Percentiles rank a stretch among this genome's conserved stretches.
These are phyloP conservation scores for Quillaja saponaria DNA, from an alignment of 306 rosid species.

Conservation along the genomic window DNA sequence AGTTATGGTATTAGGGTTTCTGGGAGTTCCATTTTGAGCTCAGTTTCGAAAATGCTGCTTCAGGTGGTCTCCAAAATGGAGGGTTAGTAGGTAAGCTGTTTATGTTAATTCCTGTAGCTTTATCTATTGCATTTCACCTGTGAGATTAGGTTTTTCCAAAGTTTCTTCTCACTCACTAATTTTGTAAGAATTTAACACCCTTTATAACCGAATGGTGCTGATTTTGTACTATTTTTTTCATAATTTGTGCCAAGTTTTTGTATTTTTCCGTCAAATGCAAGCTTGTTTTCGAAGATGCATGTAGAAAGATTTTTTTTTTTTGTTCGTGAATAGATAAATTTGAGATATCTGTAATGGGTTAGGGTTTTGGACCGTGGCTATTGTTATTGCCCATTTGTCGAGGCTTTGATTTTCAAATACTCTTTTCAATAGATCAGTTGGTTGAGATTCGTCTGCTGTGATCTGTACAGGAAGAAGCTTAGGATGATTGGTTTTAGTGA, in stretches of 20 bases:
- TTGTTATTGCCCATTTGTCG: background rate
- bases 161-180: background rate
- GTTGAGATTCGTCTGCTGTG: conserved; percentile 1
- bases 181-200: conserved; percentile 11
- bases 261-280: conserved; percentile 16
- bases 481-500: conserved; percentile 3
- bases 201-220: background rate
- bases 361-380: background rate
- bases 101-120: conserved; percentile 41
- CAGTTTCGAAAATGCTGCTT: conserved; percentile 24
- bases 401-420: conserved; percentile 2
- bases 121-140: conserved; percentile 60
- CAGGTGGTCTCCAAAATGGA: conserved; percentile 26
- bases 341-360: too few relatives aligned
- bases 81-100: conserved; percentile 24
- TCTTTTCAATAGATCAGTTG: background rate
- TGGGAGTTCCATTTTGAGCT: conserved; percentile 34
- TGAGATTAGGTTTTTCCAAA: conserved; percentile 36
- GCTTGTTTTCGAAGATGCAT: conserved; percentile 2
- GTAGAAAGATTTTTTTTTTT: background rate
- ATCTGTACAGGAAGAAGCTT: conserved; percentile 11
- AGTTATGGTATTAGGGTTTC: conserved; percentile 41
- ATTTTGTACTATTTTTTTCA: background rate
- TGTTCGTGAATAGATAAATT: background rate
- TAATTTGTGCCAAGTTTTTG: background rate